Base-by-base conservation (phyloP, 257 asterid genomes). In the Mitragyna speciosa region DNA sequence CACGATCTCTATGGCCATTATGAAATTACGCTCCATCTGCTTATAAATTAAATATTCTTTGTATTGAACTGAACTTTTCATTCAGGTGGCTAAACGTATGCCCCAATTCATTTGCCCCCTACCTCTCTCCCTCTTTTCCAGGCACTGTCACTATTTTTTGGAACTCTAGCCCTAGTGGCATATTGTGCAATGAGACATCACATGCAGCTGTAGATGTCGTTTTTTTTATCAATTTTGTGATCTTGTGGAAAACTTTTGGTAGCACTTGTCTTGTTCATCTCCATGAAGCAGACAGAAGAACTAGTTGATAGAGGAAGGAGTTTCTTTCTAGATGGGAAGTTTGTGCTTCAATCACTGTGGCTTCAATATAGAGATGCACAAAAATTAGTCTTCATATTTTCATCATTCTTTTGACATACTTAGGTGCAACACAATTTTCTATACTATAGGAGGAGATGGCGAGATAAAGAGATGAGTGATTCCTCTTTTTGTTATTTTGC, bases 91-190 rank as follows among this genome's bases (percentile, higher is more conserved):
- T 2, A 22, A 65, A 63, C 2, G 16, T 19, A 52, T 36, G 14
- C 22, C 14, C 33, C 24, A 26, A 70, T 56, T 36, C n/a, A 0
- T 48, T 43, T 70, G 56, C 70, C 76, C 30, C 68, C 3, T 4
- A 19, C 20, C 64, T 26, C 11, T 56, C 28, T 56, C 12, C 10
- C 64, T 56, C 77, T n/a, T 51, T 75, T 5, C 54, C n/a, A 20
- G 36, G 45, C 26, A 33, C 19, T 20, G 51, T 24, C 39, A 33
- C 43, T 45, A 74, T 56, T 61, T 10, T n/a, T 56, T 20, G 58
- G 31, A 59, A 68, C 64, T 77, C 48, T 49, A 7, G 48, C 48
- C 24, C 31, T 30, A 28, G 66, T 77, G 74, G 80, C 66, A 48
- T 31, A 4, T 58, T 10, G 11, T n/a, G 33, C 51, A 39, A n/a